These are phyloP conservation scores for Fraxinus anomala DNA, from an alignment of 257 asterid genomes.

Conservation along the genomic window DNA sequence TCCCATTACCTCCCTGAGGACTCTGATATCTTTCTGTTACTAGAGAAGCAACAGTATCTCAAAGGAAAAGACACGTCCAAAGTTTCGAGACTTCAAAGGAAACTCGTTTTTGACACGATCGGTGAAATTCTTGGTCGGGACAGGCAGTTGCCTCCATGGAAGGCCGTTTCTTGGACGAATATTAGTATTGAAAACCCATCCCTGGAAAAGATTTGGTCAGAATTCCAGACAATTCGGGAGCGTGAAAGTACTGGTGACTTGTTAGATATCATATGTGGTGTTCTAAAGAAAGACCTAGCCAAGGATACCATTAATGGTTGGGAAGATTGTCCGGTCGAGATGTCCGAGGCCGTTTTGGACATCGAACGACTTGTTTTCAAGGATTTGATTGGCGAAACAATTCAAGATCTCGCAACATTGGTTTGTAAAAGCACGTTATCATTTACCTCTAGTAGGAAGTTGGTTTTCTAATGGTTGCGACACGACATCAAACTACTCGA, in stretches of 20 bases:
- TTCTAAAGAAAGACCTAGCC: constrained; percentile 69
- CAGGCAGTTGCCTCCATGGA: constrained; percentile 79
- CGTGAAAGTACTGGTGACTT: constrained; percentile 48
- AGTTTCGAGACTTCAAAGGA: constrained; percentile 57
- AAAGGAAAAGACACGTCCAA: constrained; percentile 63
- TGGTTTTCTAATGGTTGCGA: constrained; percentile 49
- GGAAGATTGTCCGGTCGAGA: constrained; percentile 72
- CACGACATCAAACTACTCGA: constrained; percentile 55
- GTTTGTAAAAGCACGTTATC: constrained; percentile 39
- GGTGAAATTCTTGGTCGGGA: constrained; percentile 65
- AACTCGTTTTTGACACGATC: constrained; percentile 66
- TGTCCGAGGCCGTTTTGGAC: constrained; percentile 69
- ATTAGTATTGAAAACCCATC: neutral
- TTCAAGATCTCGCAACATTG: constrained; percentile 63
- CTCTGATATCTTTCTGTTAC: constrained; percentile 54
- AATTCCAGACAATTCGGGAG: constrained; percentile 59
- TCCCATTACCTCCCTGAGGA: constrained; percentile 54
- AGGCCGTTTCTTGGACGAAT: constrained; percentile 38
- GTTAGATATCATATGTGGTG: constrained; percentile 62
- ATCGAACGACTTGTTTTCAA: constrained; percentile 80
- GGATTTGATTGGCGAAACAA: constrained; percentile 71
- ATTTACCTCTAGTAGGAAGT: constrained; percentile 59
- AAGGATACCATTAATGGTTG: constrained; percentile 64
- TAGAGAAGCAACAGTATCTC: constrained; percentile 77
- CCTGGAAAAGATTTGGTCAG: constrained; percentile 54